A percentile compares a stretch with the other conserved stretches of the same genome.
phyloP scores from a whole-genome alignment of 257 asterid species.

The Apocynum venetum region DNA sequence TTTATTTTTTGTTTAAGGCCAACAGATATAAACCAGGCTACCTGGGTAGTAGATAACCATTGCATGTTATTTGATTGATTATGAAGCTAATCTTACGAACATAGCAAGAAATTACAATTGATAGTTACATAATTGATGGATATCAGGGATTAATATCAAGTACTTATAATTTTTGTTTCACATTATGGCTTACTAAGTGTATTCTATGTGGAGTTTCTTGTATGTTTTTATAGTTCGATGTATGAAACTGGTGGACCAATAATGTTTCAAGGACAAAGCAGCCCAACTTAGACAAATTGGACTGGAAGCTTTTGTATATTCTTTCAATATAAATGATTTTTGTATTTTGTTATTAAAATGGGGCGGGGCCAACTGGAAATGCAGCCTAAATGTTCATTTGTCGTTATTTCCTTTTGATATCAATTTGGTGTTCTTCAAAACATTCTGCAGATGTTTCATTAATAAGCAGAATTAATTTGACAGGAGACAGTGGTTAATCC shows the following conservation, averaged over 20 bases:
- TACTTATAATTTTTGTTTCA: background rate
- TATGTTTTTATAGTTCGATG: background rate
- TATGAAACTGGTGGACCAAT: background rate
- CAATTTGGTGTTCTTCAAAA: background rate
- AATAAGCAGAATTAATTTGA: background rate
- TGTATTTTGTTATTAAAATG: background rate
- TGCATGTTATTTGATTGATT: background rate
- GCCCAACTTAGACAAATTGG: background rate
- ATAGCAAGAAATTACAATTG: background rate
- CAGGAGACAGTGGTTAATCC: background rate
- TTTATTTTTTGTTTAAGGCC: background rate
- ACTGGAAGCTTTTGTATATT: background rate
- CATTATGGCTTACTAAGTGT: background rate
- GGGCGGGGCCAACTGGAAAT: background rate
- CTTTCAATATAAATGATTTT: background rate
- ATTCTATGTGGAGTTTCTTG: background rate
- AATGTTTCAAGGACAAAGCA: background rate
- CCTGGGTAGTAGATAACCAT: background rate
- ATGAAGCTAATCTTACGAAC: background rate
- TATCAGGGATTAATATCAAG: background rate
- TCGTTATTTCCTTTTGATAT: background rate
- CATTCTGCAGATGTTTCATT: background rate
- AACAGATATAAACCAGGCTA: background rate
- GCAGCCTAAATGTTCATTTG: background rate
- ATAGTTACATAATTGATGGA: background rate